Percentiles rank a stretch among this genome's conserved stretches.
These are phyloP conservation scores for Rhodosporidiobolus sp. DNA, from an alignment of 768 basidiomycete species.

Conservation along the genomic window DNA sequence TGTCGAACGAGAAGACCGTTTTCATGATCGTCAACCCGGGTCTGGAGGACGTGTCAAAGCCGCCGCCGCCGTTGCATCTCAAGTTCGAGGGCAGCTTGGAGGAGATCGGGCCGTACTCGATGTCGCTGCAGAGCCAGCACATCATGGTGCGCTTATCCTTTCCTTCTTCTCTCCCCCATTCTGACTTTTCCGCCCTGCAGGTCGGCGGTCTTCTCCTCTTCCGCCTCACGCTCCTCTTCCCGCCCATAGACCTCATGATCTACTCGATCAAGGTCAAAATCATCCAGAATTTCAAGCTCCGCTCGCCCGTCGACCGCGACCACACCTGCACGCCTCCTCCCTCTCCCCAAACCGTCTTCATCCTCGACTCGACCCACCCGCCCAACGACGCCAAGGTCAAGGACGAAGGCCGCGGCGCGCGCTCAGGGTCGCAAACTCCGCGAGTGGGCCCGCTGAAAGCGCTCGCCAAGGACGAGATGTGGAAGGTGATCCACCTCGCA, in stretches of 20 bases:
- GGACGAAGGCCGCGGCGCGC: conserved; percentile 1
- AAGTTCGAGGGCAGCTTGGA: conserved; percentile 32
- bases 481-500: conserved; percentile 33
- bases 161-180: not conserved
- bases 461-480: conserved; percentile 27
- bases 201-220: conserved; percentile 38
- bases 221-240: conserved; percentile 37
- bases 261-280: conserved; percentile 41
- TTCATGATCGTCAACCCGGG: conserved; percentile 36
- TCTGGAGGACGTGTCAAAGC: conserved; percentile 20
- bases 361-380: conserved; percentile 31
- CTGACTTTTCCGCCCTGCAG: conserved; percentile 12
- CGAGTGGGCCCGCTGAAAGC: conserved; percentile 23
- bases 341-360: conserved; percentile 25
- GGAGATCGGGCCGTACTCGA: conserved; percentile 38
- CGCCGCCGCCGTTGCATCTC: conserved; percentile 35
- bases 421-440: conserved; percentile 8
- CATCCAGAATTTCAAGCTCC: conserved; percentile 31
- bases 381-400: conserved; percentile 34
- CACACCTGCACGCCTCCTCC: conserved; percentile 14
- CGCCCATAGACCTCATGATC: conserved; percentile 30
- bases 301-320: conserved; percentile 19
- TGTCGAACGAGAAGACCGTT: conserved; percentile 18
- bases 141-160: conserved; percentile 28
- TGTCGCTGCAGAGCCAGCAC: conserved; percentile 29